Evolutionary conservation across 257 asterid species (phyloP), one percentile per base, ranked within the genome.

Genomic region (Solanum ahanhuiri): DNA sequence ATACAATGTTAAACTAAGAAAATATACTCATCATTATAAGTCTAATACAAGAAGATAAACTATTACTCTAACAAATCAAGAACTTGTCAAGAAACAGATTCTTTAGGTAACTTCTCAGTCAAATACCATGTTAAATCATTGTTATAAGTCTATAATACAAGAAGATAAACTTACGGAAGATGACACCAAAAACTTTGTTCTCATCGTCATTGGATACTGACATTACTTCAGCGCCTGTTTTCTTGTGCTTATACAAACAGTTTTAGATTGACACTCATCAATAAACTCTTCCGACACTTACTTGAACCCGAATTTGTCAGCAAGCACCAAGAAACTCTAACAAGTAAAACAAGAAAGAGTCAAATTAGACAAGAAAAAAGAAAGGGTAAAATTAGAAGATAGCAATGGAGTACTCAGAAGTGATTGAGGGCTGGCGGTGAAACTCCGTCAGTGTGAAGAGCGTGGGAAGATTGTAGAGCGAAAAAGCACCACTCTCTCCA

Each of bases 181-280:
- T 92, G 85, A 96, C 92, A 89, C 98, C 98, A 35, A 96, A 96
- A 58, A 93, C 97, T 92, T 96, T 96, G 86, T 96, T 96, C 95
- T 96, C 99, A n/a, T 96, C 99, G 7, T 96, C 98, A 83, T 95
- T 96, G n/a, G 95, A 93, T 39, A 95, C 94, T 0, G 99, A 95
- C 98, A 96, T 96, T 79, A 95, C 90, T 91, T 96, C 97, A 3
- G 99, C 97, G 9, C 98, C 99, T 12, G 98, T 96, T 92, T 96
- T 95, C 89, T 93, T 95, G 88, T 95, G 99, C 92, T 10, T 10
- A 11, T 3, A 43, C 51, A 43, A 11, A 43, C 51, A 43, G 15
- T 98, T 90, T 90, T 91, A 18, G 99, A 96, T 66, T 96, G 95
- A 86, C 98, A 96, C 93, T 96, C 98, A 69, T 94, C 99, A 54